Base-by-base conservation (phyloP, 2,329 filamentous ascomycete genomes). In the Cladosporium velox region DNA sequence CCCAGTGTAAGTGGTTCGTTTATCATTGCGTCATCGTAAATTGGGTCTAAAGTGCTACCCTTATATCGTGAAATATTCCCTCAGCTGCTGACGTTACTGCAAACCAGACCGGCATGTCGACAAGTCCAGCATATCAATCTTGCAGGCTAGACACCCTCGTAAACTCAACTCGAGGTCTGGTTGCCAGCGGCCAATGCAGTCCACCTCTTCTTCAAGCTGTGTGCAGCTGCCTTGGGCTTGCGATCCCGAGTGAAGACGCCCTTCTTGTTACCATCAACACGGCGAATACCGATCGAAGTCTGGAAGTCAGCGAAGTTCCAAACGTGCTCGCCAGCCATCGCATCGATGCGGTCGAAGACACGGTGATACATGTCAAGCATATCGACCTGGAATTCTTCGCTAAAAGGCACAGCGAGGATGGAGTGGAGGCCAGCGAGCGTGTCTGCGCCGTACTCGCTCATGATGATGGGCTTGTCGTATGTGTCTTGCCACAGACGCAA, bases 231-330 rank as follows among this genome's bases (percentile, higher is more conserved):
- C 41, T 65, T 65, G 1, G 63, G 63, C 55, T 59, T 65, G 18
- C 63, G 54, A 11, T 65, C 63, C 8, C 63, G 24, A 1, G 63
- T 65, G 32, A 65, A 65, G 2, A 65, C 38, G n/a, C 63, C 63
- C 54, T 65, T 65, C 55, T 65, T 65, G 11, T 65, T 65, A 15
- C 63, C 63, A 38, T 65, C 63, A 11, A 65, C 55, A 24, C 63
- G 63, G 11, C 54, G 28, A 26, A 65, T 32, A 1, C 54, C 52
- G 1, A 65, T 28, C 8, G 41, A 59, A 4, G 63, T 65, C 38
- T 65, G 63, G 26, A 65, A 65, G 30, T 65, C 63, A 5, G 54
- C 63, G 11, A 65, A 65, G 18, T 65, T 65, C 63, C 63, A 65
- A 4, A 65, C 63, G 14, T 65, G 63, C 55, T 65, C 63, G 54